Percentiles rank a stretch among this genome's conserved stretches.
phyloP scores from a whole-genome alignment of 2,329 filamentous ascomycete species.

The Orbilia quercus region DNA sequence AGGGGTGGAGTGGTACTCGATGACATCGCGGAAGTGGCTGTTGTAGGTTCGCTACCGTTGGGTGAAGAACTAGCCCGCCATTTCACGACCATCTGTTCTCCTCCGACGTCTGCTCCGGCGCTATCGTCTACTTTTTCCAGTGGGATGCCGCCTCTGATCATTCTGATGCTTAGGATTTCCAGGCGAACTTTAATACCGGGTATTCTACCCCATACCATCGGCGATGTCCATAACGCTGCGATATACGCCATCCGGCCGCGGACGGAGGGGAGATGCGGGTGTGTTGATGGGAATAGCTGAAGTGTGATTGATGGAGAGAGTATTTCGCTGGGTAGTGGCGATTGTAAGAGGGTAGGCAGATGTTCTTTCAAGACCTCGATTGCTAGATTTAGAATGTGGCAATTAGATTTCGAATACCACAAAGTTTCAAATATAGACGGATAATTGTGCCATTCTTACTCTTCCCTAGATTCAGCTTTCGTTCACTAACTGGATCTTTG shows the following conservation, averaged over 20 bases:
- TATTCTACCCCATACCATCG: constrained; percentile 92
- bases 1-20: constrained; percentile 28
- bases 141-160: constrained; percentile 72
- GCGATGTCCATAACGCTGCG: constrained; percentile 93
- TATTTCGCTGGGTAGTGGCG: constrained; percentile 77
- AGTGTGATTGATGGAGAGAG: constrained; percentile 79
- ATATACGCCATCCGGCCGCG: constrained; percentile 90
- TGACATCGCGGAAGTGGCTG: neutral
- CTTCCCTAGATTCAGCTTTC: constrained; percentile 58
- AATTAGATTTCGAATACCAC: neutral
- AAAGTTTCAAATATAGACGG: neutral
- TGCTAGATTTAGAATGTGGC: constrained; percentile 62
- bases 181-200: constrained; percentile 91
- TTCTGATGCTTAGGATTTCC: constrained; percentile 87
- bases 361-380: constrained; percentile 74
- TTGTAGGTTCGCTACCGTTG: constrained; percentile 62
- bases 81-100: constrained; percentile 86
- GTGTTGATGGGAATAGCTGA: constrained; percentile 78
- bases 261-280: constrained; percentile 90
- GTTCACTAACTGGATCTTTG: constrained; percentile 57
- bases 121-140: constrained; percentile 65
- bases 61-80: constrained; percentile 76
- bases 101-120: constrained; percentile 44
- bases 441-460: constrained; percentile 43
- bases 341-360: constrained; percentile 74